A percentile compares a stretch with the other conserved stretches of the same genome.
Conservation (phyloP, 1,284 basidiomycete species). For the Irpex sp. region DNA sequence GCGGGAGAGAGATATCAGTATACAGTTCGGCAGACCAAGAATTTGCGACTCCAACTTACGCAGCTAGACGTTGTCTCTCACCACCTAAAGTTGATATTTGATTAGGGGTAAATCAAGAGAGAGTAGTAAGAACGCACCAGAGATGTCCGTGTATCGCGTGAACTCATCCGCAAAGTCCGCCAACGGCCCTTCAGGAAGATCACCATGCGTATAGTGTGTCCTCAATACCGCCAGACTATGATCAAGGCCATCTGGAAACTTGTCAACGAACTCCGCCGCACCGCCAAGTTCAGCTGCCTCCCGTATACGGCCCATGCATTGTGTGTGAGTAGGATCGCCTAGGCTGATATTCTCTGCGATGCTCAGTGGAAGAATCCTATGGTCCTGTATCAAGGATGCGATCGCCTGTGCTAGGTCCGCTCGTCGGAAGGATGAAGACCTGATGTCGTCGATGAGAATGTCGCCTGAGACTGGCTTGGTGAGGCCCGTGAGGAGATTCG, state of each 20-base stretch:
- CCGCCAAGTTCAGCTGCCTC: constrained; percentile 9
- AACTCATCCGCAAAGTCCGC: constrained; percentile 6
- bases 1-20: neutral
- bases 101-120: neutral
- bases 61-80: constrained; percentile 9
- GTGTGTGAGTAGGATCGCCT: constrained; percentile 3
- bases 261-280: constrained; percentile 5
- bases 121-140: constrained; percentile 4
- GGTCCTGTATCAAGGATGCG: constrained; percentile 33
- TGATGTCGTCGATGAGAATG: constrained; percentile 33
- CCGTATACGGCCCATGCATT: neutral
- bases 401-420: constrained; percentile 27
- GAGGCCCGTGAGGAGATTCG: constrained; percentile 39
- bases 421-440: constrained; percentile 22
- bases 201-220: neutral
- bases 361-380: constrained; percentile 35
- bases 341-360: constrained; percentile 10
- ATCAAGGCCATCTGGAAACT: neutral
- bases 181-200: neutral
- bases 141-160: constrained; percentile 5
- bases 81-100: neutral
- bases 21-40: neutral
- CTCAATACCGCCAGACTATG: neutral
- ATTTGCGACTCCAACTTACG: neutral
- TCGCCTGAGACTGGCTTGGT: constrained; percentile 33